These are phyloP conservation scores for Tubosaeta sp. DNA, from an alignment of 768 basidiomycete genomes.

Conservation along the genomic window DNA sequence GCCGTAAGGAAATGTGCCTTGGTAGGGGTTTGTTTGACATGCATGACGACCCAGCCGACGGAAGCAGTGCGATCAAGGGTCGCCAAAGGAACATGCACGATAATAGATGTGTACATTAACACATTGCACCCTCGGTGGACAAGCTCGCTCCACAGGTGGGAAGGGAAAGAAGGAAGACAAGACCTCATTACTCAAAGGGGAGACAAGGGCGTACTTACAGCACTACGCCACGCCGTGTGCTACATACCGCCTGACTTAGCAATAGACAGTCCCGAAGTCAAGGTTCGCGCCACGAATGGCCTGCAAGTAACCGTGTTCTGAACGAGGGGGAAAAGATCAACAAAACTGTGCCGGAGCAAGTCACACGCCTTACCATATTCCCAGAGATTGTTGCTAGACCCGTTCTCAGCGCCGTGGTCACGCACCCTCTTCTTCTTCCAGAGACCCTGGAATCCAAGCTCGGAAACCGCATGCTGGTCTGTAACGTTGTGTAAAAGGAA, in stretches of 20 bases:
- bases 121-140: too few species aligned
- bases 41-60: background rate
- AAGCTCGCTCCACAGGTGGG: too few species aligned
- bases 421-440: conserved; percentile 46
- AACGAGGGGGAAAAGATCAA: background rate
- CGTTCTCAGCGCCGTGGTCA: conserved; percentile 42
- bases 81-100: background rate
- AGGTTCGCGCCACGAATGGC: conserved; percentile 41
- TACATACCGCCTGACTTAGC: conserved; percentile 15
- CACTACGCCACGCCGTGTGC: background rate
- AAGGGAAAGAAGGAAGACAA: too few species aligned
- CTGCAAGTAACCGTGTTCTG: conserved; percentile 63
- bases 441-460: conserved; percentile 63
- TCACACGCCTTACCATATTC: conserved; percentile 48
- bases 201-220: background rate
- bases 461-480: conserved; percentile 33
- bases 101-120: too few species aligned
- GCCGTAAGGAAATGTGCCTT: background rate
- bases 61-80: background rate
- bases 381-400: conserved; percentile 49
- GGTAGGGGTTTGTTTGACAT: background rate
- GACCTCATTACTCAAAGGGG: too few species aligned
- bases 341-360: background rate
- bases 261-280: conserved; percentile 35
- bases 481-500: conserved; percentile 41